Evolutionary conservation across 2,329 filamentous ascomycete genomes (phyloP), one percentile per base, ranked within the genome.

Genomic region (Fusarium xyrophilum): DNA sequence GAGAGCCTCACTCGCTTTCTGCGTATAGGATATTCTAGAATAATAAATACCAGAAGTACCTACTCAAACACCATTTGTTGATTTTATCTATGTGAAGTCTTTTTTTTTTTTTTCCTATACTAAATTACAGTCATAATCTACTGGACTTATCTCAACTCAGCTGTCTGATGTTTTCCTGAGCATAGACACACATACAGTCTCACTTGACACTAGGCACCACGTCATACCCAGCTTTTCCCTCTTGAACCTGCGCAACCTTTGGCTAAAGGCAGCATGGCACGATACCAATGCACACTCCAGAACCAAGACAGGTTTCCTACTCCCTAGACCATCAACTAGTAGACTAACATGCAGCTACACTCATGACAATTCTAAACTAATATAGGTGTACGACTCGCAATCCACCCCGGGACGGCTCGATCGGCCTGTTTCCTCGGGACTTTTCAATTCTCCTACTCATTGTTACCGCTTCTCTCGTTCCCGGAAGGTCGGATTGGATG

Each of bases 41-140:
- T 76, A 78, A 76, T 74, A 79, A 86, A 88, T 88, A 88, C 85
- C 86, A 88, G 86, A 88, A 85, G 84, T 88, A 88, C 86, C 86
- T 86, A 86, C 85, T 87, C 83, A 85, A 38, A 42, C 36, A 33
- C 13, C 27, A 40, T n/a, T 19, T 27, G 28, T n/a, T 32, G 21
- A 30, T 52, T 17, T 21, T 5, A 5, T 21, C 13, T 21, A 21
- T 21, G 35, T 53, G 46, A 56, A 23, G 35, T 33, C 19, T 25
- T n/a, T 14, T n/a, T 38, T 23, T 23, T 17, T 4, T 19, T 17
- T 25, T 33, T 7, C 17, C 7, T 3, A 27, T 27, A 13, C 3
- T 48, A 36, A 33, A 6, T 21, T 35, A 5, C 4, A n/a, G 2
- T 14, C 32, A 38, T 11, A 9, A 23, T 21, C 25, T n/a, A 5